phyloP scores from a whole-genome alignment of 257 asterid genomes.

The Ehretia macrophylla region DNA sequence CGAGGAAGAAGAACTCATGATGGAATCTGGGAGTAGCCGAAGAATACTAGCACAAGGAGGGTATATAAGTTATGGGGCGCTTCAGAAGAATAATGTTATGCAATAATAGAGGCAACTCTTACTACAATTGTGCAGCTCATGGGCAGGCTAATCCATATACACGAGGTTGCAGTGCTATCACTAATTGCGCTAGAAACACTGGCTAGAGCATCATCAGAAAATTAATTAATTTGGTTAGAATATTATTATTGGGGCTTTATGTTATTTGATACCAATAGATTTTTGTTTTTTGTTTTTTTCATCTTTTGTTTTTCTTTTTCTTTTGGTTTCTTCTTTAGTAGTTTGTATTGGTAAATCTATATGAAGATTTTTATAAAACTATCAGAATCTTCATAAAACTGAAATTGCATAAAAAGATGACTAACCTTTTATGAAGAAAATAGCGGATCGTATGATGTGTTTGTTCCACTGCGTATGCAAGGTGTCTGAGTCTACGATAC shows the following conservation, averaged over 20 bases:
- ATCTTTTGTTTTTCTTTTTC: not conserved
- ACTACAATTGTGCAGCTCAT: slow-evolving; percentile 15
- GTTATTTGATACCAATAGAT: not conserved
- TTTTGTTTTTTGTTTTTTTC: too few species aligned
- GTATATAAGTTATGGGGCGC: slow-evolving; percentile 10
- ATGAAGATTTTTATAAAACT: too few species aligned
- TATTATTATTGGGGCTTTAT: not conserved
- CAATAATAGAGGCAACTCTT: slow-evolving; percentile 13
- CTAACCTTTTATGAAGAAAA: too few species aligned
- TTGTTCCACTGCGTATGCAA: too few species aligned
- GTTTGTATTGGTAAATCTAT: too few species aligned
- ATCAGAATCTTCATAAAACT: too few species aligned
- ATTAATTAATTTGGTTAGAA: not conserved
- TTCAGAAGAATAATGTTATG: slow-evolving; percentile 9
- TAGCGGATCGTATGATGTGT: too few species aligned
- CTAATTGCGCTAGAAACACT: slow-evolving; percentile 10
- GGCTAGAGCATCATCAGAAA: not conserved
- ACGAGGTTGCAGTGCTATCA: slow-evolving; percentile 14
- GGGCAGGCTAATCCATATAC: slow-evolving; percentile 12
- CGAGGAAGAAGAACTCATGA: slow-evolving; percentile 4
- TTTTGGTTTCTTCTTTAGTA: too few species aligned
- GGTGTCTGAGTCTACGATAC: too few species aligned
- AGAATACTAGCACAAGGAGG: not conserved
- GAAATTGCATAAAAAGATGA: too few species aligned
- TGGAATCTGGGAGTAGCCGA: not conserved